These are phyloP conservation scores for Dothistroma septosporum DNA, from an alignment of 2,329 filamentous ascomycete genomes.

Conservation along the genomic window DNA sequence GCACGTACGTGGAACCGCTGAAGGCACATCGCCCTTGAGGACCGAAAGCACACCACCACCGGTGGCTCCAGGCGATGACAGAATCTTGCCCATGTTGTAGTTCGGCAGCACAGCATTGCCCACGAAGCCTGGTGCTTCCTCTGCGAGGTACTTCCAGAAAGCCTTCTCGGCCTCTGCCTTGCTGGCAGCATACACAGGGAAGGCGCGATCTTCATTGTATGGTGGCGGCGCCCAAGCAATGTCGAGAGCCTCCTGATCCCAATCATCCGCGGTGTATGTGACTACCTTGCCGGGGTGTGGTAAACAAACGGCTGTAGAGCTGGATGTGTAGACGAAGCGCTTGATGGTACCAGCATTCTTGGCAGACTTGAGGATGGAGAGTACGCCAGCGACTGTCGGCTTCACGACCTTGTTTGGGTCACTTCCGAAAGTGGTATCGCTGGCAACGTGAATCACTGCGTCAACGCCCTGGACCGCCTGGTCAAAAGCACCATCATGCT, in stretches of 20 bases:
- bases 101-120: constrained; percentile 39
- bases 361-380: constrained; percentile 39
- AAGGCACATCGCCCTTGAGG: constrained; percentile 18
- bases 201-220: constrained; percentile 25
- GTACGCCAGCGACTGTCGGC: constrained; percentile 31
- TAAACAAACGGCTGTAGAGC: constrained; percentile 35
- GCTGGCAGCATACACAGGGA: constrained; percentile 43
- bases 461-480: constrained; percentile 40
- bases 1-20: constrained; percentile 19
- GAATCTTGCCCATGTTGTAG: constrained; percentile 25
- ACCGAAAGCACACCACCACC: constrained; percentile 13
- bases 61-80: constrained; percentile 18
- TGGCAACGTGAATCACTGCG: constrained; percentile 47
- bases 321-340: constrained; percentile 45
- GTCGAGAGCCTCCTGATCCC: constrained; percentile 31
- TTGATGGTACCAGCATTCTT: constrained; percentile 40
- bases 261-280: constrained; percentile 30
- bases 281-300: constrained; percentile 37
- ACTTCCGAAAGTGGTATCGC: constrained; percentile 37
- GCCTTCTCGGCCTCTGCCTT: constrained; percentile 48
- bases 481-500: constrained; percentile 38
- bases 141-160: constrained; percentile 45
- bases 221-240: constrained; percentile 35
- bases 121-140: constrained; percentile 43
- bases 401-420: constrained; percentile 45